phyloP scores from a whole-genome alignment of 2,329 filamentous ascomycete species.

The Ascosphaera apis region DNA sequence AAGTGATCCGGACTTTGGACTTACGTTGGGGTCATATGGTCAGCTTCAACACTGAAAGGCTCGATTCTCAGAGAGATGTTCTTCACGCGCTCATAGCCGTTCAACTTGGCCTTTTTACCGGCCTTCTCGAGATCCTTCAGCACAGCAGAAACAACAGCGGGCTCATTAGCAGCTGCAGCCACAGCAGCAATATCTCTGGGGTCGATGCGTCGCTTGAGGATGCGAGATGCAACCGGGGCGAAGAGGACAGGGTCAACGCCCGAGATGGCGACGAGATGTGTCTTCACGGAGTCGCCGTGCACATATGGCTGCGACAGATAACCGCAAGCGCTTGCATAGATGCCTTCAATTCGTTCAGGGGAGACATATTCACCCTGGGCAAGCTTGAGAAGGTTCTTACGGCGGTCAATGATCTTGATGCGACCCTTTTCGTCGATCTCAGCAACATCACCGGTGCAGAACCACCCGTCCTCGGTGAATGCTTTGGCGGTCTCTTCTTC shows the following conservation, averaged over 20 bases:
- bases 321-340: slow-evolving; percentile 61
- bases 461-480: slow-evolving; percentile 79
- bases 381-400: slow-evolving; percentile 98
- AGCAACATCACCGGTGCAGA: slow-evolving; percentile 84
- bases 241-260: slow-evolving; percentile 72
- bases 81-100: slow-evolving; percentile 66
- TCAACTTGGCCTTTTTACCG: slow-evolving; percentile 67
- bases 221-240: slow-evolving; percentile 53
- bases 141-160: slow-evolving; percentile 50
- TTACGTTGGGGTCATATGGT: slow-evolving; percentile 36
- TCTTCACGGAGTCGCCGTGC: slow-evolving; percentile 69
- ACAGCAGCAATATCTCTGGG: slow-evolving; percentile 44
- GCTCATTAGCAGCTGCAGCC: slow-evolving; percentile 41
- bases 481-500: slow-evolving; percentile 64
- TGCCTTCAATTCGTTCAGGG: slow-evolving; percentile 89
- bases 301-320: slow-evolving; percentile 66
- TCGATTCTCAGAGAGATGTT: slow-evolving; percentile 57
- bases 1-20: slow-evolving; percentile 17
- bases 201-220: slow-evolving; percentile 44
- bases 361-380: slow-evolving; percentile 96
- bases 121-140: slow-evolving; percentile 58
- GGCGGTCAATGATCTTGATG: slow-evolving; percentile 81
- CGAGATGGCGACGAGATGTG: slow-evolving; percentile 64
- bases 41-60: slow-evolving; percentile 83
- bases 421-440: slow-evolving; percentile 66